Conservation (phyloP, 495 filamentous ascomycete genomes). For the Poronia punctata region DNA sequence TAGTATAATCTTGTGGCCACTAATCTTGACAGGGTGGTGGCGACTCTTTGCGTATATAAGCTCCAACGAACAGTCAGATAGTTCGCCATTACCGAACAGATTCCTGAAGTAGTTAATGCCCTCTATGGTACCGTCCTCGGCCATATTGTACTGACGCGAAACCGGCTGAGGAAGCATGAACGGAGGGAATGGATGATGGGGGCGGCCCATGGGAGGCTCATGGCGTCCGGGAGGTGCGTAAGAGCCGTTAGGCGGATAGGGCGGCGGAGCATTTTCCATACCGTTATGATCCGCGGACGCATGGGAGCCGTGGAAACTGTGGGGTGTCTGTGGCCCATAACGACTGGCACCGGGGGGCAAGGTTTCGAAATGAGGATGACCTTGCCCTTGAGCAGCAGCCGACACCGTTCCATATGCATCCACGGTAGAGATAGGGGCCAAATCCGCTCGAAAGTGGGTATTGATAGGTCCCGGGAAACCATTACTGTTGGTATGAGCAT, state of each 20-base stretch:
- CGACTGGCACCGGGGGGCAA: conserved; percentile 28
- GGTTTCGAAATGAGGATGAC: conserved; percentile 30
- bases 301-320: conserved; percentile 49
- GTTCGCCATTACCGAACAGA: conserved; percentile 34
- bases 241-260: conserved; percentile 24
- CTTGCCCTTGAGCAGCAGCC: conserved; percentile 23
- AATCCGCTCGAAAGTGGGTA: conserved; percentile 21
- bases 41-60: conserved; percentile 33
- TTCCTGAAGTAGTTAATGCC: conserved; percentile 31
- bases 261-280: conserved; percentile 23
- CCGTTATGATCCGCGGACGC: conserved; percentile 34
- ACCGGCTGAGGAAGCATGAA: conserved; percentile 16
- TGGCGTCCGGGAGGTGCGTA: conserved; percentile 23
- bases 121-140: conserved; percentile 28
- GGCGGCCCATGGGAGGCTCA: conserved; percentile 15
- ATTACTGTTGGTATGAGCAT: conserved; percentile 22
- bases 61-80: conserved; percentile 44
- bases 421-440: conserved; percentile 12
- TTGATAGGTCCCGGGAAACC: conserved; percentile 27
- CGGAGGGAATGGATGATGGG: conserved; percentile 15
- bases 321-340: conserved; percentile 43
- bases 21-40: conserved; percentile 31
- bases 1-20: conserved; percentile 46
- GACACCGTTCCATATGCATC: conserved; percentile 27
- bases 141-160: conserved; percentile 7